Evolutionary conservation across 352 stramenopile genomes (phyloP), one percentile per base, ranked within the genome.

Genomic region (Globisporangium cylindrosporum): DNA sequence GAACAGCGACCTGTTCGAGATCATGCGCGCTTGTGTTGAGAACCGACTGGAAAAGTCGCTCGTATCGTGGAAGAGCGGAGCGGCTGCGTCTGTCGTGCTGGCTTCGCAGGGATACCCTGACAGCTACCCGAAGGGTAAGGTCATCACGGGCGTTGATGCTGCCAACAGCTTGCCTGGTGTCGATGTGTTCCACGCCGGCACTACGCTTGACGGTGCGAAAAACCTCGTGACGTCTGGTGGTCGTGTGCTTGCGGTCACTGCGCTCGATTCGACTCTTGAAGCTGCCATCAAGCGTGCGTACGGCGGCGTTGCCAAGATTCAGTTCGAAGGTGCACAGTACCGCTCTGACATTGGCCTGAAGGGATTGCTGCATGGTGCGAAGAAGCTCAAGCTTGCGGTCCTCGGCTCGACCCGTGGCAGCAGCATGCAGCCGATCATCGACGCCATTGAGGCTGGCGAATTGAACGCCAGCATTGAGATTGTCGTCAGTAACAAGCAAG

Each of bases 101-200:
- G 97, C 97, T 18, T 98, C 97, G 43, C 81, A 94, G 75, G 98
- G 98, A 49, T 99, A 99, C 78, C 98, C 98, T n/a, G 93, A 98
- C 75, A 92, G 76, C 64, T 99, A 99, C 87, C 92, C 96, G 41
- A 99, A 99, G 82, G 98, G 97, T 36, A 97, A 98, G 77, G 71
- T 89, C 36, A 99, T 99, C 76, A 89, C 79, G 2, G 97, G 97
- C 51, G 69, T 99, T 32, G 88, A 95, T 25, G 82, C 86, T n/a
- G 94, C 94, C 12, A 90, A 93, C 51, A 81, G 68, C 1, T 64
- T 96, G 4, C 78, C 91, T 41, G 79, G 88, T 49, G 95, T 99
- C 27, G 98, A 97, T n/a, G 96, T 99, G 12, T 99, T 99, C 84
- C 98, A 99, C 81, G 97, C 98, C 38, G 98, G 98, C 60, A 99